A percentile compares a stretch with the other conserved stretches of the same genome.
Conservation (phyloP, 2,329 filamentous ascomycete species). For the Epichloe scottii region DNA sequence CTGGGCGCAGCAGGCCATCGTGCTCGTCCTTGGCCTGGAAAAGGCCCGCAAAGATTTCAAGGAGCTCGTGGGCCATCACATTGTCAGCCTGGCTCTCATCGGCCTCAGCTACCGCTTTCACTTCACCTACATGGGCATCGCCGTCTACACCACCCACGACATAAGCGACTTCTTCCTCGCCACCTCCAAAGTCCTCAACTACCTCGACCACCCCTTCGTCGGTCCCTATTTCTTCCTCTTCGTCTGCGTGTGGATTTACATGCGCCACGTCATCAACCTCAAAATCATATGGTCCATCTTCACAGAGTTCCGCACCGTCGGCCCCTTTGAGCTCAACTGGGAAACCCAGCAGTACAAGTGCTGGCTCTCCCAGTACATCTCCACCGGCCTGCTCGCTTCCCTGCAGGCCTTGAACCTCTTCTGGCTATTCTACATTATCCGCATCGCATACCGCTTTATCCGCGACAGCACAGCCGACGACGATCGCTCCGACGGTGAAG, state of each 20-base stretch:
- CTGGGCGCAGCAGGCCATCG: slow-evolving; percentile 90
- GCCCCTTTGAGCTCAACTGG: slow-evolving; percentile 68
- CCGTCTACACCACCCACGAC: slow-evolving; percentile 90
- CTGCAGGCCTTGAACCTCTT: slow-evolving; percentile 69
- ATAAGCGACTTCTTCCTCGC: slow-evolving; percentile 93
- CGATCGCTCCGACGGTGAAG: slow-evolving; percentile 58
- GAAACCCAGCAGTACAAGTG: slow-evolving; percentile 67
- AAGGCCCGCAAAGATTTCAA: slow-evolving; percentile 92
- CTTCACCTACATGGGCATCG: slow-evolving; percentile 88
- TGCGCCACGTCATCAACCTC: slow-evolving; percentile 76
- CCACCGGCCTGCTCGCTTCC: slow-evolving; percentile 47
- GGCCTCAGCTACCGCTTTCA: slow-evolving; percentile 86
- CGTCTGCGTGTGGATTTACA: slow-evolving; percentile 75
- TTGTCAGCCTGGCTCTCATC: slow-evolving; percentile 78
- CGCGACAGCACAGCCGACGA: slow-evolving; percentile 50
- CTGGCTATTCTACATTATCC: slow-evolving; percentile 67
- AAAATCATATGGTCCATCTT: slow-evolving; percentile 64
- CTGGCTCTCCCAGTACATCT: slow-evolving; percentile 54
- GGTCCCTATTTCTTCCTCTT: slow-evolving; percentile 76
- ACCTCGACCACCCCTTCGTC: slow-evolving; percentile 68
- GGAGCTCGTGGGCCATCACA: slow-evolving; percentile 82
- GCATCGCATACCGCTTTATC: slow-evolving; percentile 61
- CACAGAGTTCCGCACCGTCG: slow-evolving; percentile 62
- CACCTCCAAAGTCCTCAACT: slow-evolving; percentile 84
- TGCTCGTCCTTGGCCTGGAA: slow-evolving; percentile 75